Base-by-base conservation (phyloP, 257 asterid species). In the Solanum clarkiae region DNA sequence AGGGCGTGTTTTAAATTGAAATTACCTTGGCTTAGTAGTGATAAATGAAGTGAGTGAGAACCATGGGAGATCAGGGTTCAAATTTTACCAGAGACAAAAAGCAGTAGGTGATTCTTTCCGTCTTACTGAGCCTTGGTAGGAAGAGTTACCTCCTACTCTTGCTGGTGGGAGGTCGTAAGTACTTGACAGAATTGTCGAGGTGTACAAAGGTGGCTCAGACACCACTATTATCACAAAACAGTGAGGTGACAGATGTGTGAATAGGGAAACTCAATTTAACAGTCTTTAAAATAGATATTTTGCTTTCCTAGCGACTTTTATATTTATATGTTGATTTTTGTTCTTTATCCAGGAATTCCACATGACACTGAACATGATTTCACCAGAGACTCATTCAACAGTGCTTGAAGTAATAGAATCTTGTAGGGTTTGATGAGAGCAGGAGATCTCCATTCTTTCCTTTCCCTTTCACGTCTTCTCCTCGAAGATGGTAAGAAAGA, bases 351-450 rank as follows among this genome's bases (percentile, higher is more conserved):
- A 94, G 98, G 97, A 92, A 88, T 94, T 94, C 84, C 98, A 94
- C 86, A 36, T 91, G 88, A 85, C 97, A 32, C 88, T 94, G 81
- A 91, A 93, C 88, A 90, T 94, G 98, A 94, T 94, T 59, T 87
- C 98, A 5, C 91, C 94, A 3, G 98, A 94, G 90, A 93, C 98
- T 1, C 95, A 92, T 90, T 80, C 87, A 53, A 80, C 91, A 15
- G 93, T 94, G 90, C 92, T 94, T 53, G 95, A 93, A 90, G 98
- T 94, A 22, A 94, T 94, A 13, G 97, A 93, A 81, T 94, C 98
- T 22, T 94, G 98, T 88, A 88, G 93, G 89, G 86, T 90, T 65
- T 92, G 85, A 17, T 94, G 94, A 92, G 89, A 83, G 87, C 86
- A 47, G 49, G 22, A 84, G 69, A 80, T 63, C 54, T 69, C 49